Evolutionary conservation across 2,329 filamentous ascomycete species (phyloP).

Genomic region (Fusarium sp.): DNA sequence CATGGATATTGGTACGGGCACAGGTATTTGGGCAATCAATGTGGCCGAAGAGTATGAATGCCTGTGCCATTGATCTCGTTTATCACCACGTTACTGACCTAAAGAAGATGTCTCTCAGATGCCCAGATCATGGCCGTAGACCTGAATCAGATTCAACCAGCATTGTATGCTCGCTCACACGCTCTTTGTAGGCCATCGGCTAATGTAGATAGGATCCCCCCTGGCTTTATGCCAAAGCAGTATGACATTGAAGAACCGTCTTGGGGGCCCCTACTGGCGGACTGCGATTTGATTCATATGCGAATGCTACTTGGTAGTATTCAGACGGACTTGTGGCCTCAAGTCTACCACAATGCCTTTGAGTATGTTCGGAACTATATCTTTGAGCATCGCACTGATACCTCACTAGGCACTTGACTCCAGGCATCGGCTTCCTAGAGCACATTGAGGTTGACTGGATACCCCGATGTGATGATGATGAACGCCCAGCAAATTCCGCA

Average conservation of each 20-base stretch:
- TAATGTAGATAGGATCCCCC: constrained; percentile 70
- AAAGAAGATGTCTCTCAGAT: constrained; percentile 34
- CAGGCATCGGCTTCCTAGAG: constrained; percentile 80
- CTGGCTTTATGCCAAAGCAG: constrained; percentile 64
- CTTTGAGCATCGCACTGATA: constrained; percentile 18
- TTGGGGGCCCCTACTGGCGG: constrained; percentile 63
- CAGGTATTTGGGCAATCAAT: constrained; percentile 91
- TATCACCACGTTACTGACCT: not conserved
- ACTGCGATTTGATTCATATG: constrained; percentile 86
- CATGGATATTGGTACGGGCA: constrained; percentile 82
- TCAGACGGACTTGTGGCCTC: constrained; percentile 71
- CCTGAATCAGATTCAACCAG: constrained; percentile 54
- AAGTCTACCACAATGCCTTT: constrained; percentile 77
- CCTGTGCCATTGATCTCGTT: not conserved
- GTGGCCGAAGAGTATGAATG: constrained; percentile 77
- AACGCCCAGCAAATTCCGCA: constrained; percentile 65
- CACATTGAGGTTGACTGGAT: constrained; percentile 90
- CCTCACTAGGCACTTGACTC: constrained; percentile 74
- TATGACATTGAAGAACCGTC: constrained; percentile 78
- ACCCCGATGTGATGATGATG: constrained; percentile 76
- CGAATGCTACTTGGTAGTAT: constrained; percentile 84
- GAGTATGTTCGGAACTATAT: constrained; percentile 58
- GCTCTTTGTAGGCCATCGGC: not conserved
- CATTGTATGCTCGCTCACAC: constrained; percentile 46
- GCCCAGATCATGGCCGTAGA: constrained; percentile 53